Evolutionary conservation across 2,329 filamentous ascomycete genomes (phyloP).

Genomic region (Sphaerostilbella broomeana): DNA sequence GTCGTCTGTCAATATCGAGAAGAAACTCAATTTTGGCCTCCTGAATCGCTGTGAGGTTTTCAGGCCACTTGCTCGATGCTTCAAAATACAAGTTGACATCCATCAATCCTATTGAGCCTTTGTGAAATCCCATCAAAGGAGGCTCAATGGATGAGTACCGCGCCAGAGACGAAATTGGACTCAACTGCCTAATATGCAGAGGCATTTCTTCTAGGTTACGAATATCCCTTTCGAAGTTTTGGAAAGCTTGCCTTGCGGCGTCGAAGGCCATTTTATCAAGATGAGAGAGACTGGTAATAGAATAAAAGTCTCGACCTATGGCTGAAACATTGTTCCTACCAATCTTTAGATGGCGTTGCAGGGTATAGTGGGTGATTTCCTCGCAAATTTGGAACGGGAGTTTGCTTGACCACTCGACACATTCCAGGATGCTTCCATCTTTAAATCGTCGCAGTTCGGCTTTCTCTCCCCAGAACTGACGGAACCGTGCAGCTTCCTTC

Average conservation of each 20-base stretch:
- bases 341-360: slow-evolving; percentile 62
- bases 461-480: slow-evolving; percentile 91
- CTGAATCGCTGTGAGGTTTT: slow-evolving; percentile 85
- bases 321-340: slow-evolving; percentile 47
- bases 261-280: slow-evolving; percentile 57
- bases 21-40: slow-evolving; percentile 89
- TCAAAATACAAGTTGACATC: slow-evolving; percentile 87
- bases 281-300: slow-evolving; percentile 39
- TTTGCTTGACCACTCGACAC: slow-evolving; percentile 72
- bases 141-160: slow-evolving; percentile 61
- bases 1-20: slow-evolving; percentile 64
- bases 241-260: slow-evolving; percentile 61
- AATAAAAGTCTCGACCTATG: slow-evolving; percentile 45
- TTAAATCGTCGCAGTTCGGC: slow-evolving; percentile 90
- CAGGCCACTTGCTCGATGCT: slow-evolving; percentile 87
- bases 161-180: slow-evolving; percentile 63
- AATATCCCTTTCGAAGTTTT: slow-evolving; percentile 67
- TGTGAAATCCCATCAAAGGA: slow-evolving; percentile 36
- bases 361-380: slow-evolving; percentile 69
- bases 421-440: slow-evolving; percentile 89
- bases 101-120: slow-evolving; percentile 48
- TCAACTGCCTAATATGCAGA: slow-evolving; percentile 75
- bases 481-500: slow-evolving; percentile 72
- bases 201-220: slow-evolving; percentile 76
- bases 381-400: slow-evolving; percentile 61